phyloP scores from a whole-genome alignment of 176 grass and related monocot genomes.

The Ananas comosus region DNA sequence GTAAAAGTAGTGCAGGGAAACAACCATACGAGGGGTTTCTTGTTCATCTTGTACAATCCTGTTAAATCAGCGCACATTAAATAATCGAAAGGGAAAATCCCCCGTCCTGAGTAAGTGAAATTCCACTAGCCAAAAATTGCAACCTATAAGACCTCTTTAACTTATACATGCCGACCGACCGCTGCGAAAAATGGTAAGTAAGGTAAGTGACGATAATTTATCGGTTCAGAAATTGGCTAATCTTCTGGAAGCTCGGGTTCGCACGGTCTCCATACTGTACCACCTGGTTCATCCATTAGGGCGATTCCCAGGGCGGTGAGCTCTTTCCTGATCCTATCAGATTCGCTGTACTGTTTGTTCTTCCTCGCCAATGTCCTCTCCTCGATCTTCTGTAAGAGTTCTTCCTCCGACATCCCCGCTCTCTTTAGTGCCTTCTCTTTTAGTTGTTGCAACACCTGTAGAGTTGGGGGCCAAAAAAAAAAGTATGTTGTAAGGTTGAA shows the following conservation, averaged over 20 bases:
- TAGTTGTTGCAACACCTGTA: constrained; percentile 41
- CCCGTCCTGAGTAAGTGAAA: no score
- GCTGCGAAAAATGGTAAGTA: no score
- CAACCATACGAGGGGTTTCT: no score
- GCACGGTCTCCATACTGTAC: constrained; percentile 67
- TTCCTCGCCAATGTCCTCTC: constrained; percentile 36
- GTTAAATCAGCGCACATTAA: no score
- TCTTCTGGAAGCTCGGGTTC: constrained; percentile 23
- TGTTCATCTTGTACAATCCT: no score
- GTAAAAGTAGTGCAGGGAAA: no score
- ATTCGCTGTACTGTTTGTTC: constrained; percentile 33
- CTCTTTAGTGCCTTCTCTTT: constrained; percentile 37
- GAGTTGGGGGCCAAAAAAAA: not conserved
- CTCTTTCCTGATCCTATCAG: constrained; percentile 34
- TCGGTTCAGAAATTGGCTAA: not conserved
- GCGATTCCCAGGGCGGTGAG: constrained; percentile 53
- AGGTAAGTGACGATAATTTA: not conserved
- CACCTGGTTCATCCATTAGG: constrained; percentile 71
- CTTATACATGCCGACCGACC: no score
- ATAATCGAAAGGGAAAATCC: no score
- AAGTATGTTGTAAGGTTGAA: not conserved
- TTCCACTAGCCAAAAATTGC: no score
- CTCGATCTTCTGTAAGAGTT: constrained; percentile 31
- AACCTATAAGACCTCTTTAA: no score
- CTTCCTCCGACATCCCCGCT: constrained; percentile 25